A percentile compares a stretch with the other conserved stretches of the same genome.
These are phyloP conservation scores for Colletotrichum salicis DNA, from an alignment of 2,329 filamentous ascomycete genomes.

Conservation along the genomic window DNA sequence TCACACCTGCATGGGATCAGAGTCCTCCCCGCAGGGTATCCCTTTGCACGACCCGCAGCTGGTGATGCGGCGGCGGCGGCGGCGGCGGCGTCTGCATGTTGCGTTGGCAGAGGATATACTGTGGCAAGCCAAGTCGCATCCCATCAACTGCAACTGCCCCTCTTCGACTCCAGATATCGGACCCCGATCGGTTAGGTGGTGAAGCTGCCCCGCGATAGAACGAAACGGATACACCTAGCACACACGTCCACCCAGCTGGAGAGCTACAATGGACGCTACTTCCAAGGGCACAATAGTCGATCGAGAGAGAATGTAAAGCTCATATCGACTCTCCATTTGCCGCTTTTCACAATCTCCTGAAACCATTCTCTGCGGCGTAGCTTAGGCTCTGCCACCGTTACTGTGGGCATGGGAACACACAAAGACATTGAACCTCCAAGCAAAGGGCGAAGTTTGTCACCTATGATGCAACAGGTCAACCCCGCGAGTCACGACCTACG, in stretches of 20 bases:
- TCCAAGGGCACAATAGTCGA: not conserved
- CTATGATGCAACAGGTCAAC: slow-evolving; percentile 33
- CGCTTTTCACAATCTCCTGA: not conserved
- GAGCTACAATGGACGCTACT: not conserved
- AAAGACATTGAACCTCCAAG: not conserved
- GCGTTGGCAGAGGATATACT: slow-evolving; percentile 34
- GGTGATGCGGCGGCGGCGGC: slow-evolving; percentile 26
- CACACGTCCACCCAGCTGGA: not conserved
- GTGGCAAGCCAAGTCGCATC: slow-evolving; percentile 29
- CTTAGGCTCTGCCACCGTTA: not conserved
- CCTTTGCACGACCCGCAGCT: slow-evolving; percentile 31
- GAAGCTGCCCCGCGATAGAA: slow-evolving; percentile 30
- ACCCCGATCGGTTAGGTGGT: slow-evolving; percentile 25
- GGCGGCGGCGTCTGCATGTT: slow-evolving; percentile 35
- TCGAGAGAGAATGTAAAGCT: not conserved
- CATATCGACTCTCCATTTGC: not conserved
- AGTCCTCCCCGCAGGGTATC: slow-evolving; percentile 33
- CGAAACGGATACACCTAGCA: not conserved
- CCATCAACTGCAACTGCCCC: slow-evolving; percentile 18
- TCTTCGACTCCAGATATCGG: slow-evolving; percentile 25
- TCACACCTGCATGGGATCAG: slow-evolving; percentile 30
- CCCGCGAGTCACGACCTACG: slow-evolving; percentile 34
- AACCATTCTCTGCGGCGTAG: slow-evolving; percentile 13
- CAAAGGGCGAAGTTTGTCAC: not conserved
- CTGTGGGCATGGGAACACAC: slow-evolving; percentile 19